Evolutionary conservation across 768 basidiomycete species (phyloP), one percentile per base, ranked within the genome.

Genomic region (Auriscalpium vulgare): DNA sequence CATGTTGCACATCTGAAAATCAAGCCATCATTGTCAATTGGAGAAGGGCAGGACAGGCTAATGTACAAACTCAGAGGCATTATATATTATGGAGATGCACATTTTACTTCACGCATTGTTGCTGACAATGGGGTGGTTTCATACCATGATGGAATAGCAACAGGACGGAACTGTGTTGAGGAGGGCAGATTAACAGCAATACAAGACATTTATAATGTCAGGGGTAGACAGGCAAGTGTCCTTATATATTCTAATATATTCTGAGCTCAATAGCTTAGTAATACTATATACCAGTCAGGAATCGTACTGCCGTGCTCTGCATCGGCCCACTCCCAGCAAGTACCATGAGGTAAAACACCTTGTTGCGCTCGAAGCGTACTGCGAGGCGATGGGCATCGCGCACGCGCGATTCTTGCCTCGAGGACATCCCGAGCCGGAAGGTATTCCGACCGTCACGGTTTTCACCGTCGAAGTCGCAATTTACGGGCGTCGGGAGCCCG

Each of bases 71-170:
- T 67, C 29, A 45, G 8, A 36, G 68, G 65, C 7, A 50, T 67
- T 19, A 57, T 67, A 7, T 68, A 67, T 55, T 47, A 50, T 48
- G 64, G 61, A 10, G 53, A 52, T 3, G 37, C 34, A 11, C 69
- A 70, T 47, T 70, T 66, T 49, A 65, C 59, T 5, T 53, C 51
- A 43, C 37, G 63, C 23, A 48, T 62, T 16, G 56, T 68, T 44
- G 56, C 57, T 50, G 34, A 50, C 10, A 34, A 44, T 37, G 60
- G 58, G 6, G 55, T 17, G 47, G 51, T 67, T 2, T 68, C 64
- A 64, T 68, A 60, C 45, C 57, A 68, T 56, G 65, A 69, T 62
- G 65, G 68, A 48, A 37, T 35, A 34, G 36, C 50, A 2, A 51
- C 50, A n/a, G 17, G 36, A 14, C 11, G 36, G 21, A 8, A 37